Conservation (phyloP, 148 eudicot genomes). For the Cornus controversa region DNA sequence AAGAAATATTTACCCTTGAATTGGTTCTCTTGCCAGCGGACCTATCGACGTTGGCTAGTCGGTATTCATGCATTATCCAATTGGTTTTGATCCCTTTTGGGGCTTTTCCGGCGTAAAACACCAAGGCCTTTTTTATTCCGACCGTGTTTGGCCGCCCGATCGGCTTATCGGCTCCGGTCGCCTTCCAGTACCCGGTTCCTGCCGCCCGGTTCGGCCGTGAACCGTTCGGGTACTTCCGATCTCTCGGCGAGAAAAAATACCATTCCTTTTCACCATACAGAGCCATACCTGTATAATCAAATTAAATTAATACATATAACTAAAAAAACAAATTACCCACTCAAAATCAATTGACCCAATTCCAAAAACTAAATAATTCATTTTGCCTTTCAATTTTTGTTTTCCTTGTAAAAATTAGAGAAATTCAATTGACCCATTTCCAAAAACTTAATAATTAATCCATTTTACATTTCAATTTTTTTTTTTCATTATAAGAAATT, state of each 20-base stretch:
- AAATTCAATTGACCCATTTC: not conserved
- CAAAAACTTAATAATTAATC: not conserved
- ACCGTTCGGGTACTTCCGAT: constrained; percentile 69
- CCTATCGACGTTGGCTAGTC: constrained; percentile 61
- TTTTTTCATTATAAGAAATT: no score
- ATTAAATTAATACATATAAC: not conserved
- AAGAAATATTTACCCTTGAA: constrained; percentile 37
- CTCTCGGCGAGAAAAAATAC: constrained; percentile 71
- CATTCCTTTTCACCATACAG: constrained; percentile 64
- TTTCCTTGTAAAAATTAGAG: no score
- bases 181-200: constrained; percentile 73
- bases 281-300: constrained; percentile 37
- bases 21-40: constrained; percentile 48
- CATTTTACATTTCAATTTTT: no score
- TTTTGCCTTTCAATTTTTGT: no score
- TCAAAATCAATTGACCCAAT: no score
- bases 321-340: not conserved
- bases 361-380: no score
- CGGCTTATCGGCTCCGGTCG: constrained; percentile 70
- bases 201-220: constrained; percentile 72
- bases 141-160: constrained; percentile 56
- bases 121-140: constrained; percentile 65
- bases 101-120: constrained; percentile 67
- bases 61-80: constrained; percentile 80
- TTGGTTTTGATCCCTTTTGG: constrained; percentile 61